Evolutionary conservation across 768 basidiomycete species (phyloP), one percentile per base, ranked within the genome.

Genomic region (Tubosaeta sp.): DNA sequence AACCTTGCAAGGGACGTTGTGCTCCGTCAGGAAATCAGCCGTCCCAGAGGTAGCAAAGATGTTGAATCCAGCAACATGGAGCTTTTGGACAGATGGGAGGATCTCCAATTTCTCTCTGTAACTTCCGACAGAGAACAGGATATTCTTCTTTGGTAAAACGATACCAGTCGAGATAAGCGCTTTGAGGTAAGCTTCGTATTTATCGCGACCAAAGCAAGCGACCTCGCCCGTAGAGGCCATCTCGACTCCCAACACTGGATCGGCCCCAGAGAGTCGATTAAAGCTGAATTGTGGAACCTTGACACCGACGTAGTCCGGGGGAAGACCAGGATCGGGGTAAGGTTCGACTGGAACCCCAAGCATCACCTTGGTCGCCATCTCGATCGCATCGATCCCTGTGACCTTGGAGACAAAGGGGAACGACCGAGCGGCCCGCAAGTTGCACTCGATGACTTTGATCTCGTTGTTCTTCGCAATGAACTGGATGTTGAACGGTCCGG

Each of bases 261-360:
- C 97, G 17, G 97, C 97, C 25, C 97, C 97, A 17, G 92, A 95
- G 33, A 99, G 74, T 39, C 97, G 85, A 62, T 90, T 93, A 74
- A 98, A 99, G 62, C 91, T 94, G 83, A 98, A 99, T 70, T 99
- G 97, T n/a, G 97, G 94, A 3, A 97, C 95, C 76, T 99, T 99
- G 72, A 99, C 88, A 51, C 95, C 97, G 54, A 99, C 97, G 66
- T 98, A 99, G 67, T 97, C 91, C 34, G 81, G 65, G 4, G 97
- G 93, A 57, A 98, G 78, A 49, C 86, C 88, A 53, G 84, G 68
- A 46, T 93, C 91, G 16, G 95, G 97, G 70, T 97, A 98, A 7
- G 94, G 73, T 54, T 90, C 89, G 33, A 95, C 86, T 6, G 91
- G 88, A 47, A 95, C 69, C 52, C 83, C 91, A 25, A 99, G 78